Evolutionary conservation across 768 basidiomycete species (phyloP).

Genomic region (Tylopilus vinaceipallidus): DNA sequence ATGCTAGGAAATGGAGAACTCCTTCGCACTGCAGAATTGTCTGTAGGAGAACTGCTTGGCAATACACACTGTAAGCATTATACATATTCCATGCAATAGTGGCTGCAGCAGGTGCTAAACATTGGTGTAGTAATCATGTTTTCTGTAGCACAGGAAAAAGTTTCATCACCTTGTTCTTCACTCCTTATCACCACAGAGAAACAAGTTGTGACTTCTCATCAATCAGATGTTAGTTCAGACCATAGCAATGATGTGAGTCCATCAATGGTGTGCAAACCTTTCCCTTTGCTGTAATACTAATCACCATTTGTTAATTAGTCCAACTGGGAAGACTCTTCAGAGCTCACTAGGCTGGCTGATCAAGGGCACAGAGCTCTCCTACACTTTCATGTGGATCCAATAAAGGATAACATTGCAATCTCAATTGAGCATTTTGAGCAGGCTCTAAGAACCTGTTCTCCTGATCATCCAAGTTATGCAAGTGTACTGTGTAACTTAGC

Average conservation of each 20-base stretch:
- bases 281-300: neutral
- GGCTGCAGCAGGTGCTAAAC: neutral
- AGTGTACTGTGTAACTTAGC: conserved; percentile 14
- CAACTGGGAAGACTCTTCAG: neutral
- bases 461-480: neutral
- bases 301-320: neutral
- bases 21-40: neutral
- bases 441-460: conserved; percentile 4
- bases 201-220: too few species aligned
- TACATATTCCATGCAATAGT: too few species aligned
- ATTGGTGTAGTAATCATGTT: neutral
- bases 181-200: neutral
- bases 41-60: neutral
- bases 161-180: neutral
- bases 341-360: neutral
- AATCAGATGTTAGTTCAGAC: neutral
- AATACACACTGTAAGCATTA: neutral
- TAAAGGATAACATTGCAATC: neutral
- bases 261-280: too few species aligned
- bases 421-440: conserved; percentile 3
- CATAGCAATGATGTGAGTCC: neutral
- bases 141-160: neutral
- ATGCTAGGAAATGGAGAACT: conserved; percentile 1
- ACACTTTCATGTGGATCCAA: neutral
- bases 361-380: conserved; percentile 2